These are phyloP conservation scores for Cornus controversa DNA, from an alignment of 148 eudicot species.

Conservation along the genomic window DNA sequence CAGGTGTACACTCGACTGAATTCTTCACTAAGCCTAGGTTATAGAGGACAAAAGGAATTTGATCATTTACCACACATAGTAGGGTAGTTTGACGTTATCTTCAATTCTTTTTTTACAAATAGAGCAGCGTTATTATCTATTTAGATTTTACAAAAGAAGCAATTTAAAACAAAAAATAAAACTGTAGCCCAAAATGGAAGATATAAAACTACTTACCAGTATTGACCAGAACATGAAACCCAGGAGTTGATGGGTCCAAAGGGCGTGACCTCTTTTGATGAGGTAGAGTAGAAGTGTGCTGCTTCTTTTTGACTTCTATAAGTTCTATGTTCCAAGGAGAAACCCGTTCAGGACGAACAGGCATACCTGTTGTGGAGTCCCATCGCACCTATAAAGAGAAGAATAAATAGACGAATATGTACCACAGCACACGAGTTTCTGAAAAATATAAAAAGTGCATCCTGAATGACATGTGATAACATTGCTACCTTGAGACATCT, in stretches of 20 bases:
- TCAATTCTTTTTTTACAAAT: background rate
- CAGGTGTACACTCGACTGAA: background rate
- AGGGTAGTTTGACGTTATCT: background rate
- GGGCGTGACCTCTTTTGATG: slow-evolving; percentile 11
- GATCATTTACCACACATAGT: background rate
- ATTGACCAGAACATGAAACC: background rate
- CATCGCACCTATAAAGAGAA: slow-evolving; percentile 16
- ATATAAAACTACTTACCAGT: background rate
- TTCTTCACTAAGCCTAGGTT: slow-evolving; percentile 7
- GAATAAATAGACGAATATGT: background rate
- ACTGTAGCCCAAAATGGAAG: background rate
- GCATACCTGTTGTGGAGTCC: background rate
- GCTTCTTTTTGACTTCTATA: slow-evolving; percentile 1
- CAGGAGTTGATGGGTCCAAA: slow-evolving; percentile 9
- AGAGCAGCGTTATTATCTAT: background rate
- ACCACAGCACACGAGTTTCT: background rate
- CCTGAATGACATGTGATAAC: background rate
- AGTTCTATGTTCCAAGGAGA: slow-evolving; percentile 25
- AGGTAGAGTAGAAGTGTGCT: background rate
- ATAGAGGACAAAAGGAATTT: background rate
- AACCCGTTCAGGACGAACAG: slow-evolving; percentile 13
- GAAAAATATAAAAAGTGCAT: background rate
- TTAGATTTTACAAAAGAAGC: background rate
- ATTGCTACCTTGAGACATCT: slow-evolving; percentile 21
- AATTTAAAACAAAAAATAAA: background rate